A percentile compares a stretch with the other conserved stretches of the same genome.
These are phyloP conservation scores for Geotrichum candidum DNA, from an alignment of 1,139 yeast genomes.

Conservation along the genomic window DNA sequence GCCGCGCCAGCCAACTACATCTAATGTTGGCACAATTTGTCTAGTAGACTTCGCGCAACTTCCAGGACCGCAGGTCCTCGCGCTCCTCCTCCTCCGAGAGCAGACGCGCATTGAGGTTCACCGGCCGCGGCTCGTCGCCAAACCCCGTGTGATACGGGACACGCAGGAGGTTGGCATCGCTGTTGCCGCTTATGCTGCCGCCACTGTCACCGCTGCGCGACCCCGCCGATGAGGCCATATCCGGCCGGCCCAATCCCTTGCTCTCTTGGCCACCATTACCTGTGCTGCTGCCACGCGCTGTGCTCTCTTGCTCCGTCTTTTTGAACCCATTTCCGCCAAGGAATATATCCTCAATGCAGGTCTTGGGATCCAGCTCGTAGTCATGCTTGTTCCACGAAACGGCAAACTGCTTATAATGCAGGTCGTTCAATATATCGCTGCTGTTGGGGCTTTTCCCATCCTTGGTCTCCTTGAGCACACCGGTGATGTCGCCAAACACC, in stretches of 20 bases:
- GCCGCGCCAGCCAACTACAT: too few relatives aligned
- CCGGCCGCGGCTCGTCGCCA: background rate
- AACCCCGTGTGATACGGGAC: slow-evolving; percentile 1
- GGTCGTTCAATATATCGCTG: slow-evolving; percentile 13
- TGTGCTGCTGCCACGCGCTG: background rate
- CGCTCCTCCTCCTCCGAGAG: slow-evolving; percentile 18
- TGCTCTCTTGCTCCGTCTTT: background rate
- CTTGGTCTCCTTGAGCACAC: slow-evolving; percentile 16
- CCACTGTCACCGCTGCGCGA: background rate
- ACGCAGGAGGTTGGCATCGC: background rate
- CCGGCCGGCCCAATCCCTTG: too few relatives aligned
- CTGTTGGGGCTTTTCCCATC: slow-evolving; percentile 5
- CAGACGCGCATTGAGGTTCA: background rate
- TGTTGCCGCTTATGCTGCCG: background rate
- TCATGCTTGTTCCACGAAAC: slow-evolving; percentile 77
- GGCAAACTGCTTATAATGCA: slow-evolving; percentile 59
- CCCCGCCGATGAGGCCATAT: background rate
- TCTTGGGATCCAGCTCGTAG: slow-evolving; percentile 66
- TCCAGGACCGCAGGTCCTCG: slow-evolving; percentile 17
- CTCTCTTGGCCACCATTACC: too few relatives aligned
- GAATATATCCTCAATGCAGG: slow-evolving; percentile 69
- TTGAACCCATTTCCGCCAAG: slow-evolving; percentile 61
- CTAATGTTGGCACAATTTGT: too few relatives aligned
- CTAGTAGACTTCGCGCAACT: slow-evolving; percentile 6
- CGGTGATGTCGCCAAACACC: slow-evolving; percentile 18